Evolutionary conservation across 495 filamentous ascomycete genomes (phyloP).

Genomic region (Trichoderma erinaceum): DNA sequence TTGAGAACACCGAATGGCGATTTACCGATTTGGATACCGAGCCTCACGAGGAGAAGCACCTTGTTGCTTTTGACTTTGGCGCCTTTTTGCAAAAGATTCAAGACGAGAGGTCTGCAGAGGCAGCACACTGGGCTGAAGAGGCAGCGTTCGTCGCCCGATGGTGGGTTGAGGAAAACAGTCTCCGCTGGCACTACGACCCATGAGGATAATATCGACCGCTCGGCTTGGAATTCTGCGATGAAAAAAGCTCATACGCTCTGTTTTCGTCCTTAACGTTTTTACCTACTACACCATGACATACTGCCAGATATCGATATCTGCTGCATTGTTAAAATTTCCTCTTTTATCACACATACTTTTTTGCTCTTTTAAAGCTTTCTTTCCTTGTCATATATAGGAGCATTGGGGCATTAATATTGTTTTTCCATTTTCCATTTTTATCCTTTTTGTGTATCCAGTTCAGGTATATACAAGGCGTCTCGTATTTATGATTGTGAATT

Average conservation of each 20-base stretch:
- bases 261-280: not conserved
- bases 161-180: constrained; percentile 15
- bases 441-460: constrained; percentile 1
- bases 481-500: constrained; percentile 9
- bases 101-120: constrained; percentile 31
- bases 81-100: constrained; percentile 27
- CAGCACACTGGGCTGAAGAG: constrained; percentile 37
- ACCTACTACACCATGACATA: not conserved
- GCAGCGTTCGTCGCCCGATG: constrained; percentile 21
- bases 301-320: not conserved
- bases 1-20: constrained; percentile 32
- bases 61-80: constrained; percentile 32
- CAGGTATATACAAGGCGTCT: constrained; percentile 10
- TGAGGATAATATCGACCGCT: not conserved
- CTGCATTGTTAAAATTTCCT: not conserved
- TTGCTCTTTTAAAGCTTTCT: not conserved
- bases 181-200: constrained; percentile 11
- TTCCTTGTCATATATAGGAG: not conserved
- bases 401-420: constrained; percentile 13
- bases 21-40: constrained; percentile 35
- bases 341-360: not conserved
- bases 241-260: not conserved
- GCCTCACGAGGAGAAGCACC: constrained; percentile 30
- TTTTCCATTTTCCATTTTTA: not conserved
- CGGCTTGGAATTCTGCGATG: not conserved